phyloP scores from a whole-genome alignment of 1,284 basidiomycete genomes.

The Kwoniella shivajii region DNA sequence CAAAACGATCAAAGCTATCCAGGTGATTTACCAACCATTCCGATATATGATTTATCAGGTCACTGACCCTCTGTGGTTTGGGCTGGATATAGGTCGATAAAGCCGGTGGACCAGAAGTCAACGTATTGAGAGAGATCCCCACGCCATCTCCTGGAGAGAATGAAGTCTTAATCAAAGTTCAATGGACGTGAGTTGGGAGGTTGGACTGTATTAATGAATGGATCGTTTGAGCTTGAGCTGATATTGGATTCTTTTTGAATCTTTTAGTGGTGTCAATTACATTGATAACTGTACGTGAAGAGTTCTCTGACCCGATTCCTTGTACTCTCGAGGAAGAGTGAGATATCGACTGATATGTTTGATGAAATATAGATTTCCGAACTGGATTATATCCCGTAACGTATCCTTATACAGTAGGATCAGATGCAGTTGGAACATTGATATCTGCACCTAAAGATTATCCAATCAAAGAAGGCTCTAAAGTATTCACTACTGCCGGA shows the following conservation, averaged over 20 bases:
- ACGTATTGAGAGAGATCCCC: constrained; percentile 60
- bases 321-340: not conserved
- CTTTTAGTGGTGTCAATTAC: constrained; percentile 73
- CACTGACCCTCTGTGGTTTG: not conserved
- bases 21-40: constrained; percentile 30
- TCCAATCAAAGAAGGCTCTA: constrained; percentile 43
- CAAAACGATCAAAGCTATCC: constrained; percentile 58
- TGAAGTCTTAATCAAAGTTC: constrained; percentile 78
- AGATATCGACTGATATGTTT: not conserved
- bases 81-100: constrained; percentile 48
- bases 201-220: not conserved
- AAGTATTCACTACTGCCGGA: constrained; percentile 59
- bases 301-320: not conserved
- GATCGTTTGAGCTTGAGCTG: not conserved
- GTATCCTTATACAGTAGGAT: constrained; percentile 75
- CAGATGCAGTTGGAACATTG: constrained; percentile 76
- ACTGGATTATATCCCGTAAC: constrained; percentile 58
- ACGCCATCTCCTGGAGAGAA: constrained; percentile 66
- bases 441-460: constrained; percentile 65
- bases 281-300: constrained; percentile 56
- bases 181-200: constrained; percentile 36
- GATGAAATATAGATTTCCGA: constrained; percentile 41
- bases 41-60: not conserved
- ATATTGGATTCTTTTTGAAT: not conserved
- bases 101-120: constrained; percentile 74